Evolutionary conservation across 148 eudicot genomes (phyloP), one percentile per base, ranked within the genome.

Genomic region (Spergularia bocconei): DNA sequence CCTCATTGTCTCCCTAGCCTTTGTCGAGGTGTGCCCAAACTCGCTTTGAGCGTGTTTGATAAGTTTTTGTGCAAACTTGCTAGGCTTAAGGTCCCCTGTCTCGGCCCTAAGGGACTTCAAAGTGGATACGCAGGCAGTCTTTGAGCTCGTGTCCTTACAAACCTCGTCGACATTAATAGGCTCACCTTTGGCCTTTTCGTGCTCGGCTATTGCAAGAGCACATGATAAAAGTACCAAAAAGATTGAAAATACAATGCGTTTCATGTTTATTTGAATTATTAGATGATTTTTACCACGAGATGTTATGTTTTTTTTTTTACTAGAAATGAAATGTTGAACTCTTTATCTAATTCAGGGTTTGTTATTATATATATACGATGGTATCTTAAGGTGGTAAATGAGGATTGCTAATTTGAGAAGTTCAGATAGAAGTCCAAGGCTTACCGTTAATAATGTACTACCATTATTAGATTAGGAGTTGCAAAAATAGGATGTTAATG

Each of bases 1-100:
- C 5, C 75, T 66, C 82, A 80, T 80, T 21, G 64, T 62, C 21
- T 70, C 63, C 79, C 82, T 75, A 0, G 74, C 79, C 25, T 17
- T 55, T 10, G 15, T 70, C 5, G 82, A 21, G 12, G 79, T 63
- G 4, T 63, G 41, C 7, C 79, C 82, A 64, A 53, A 80, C 39
- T 62, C 60, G 59, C 17, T 19, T 64, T 80, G 79, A 4, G 65
- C 82, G 7, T 54, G 53, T 63, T 55, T 62, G 0, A 80, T 62
- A 17, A 75, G 65, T 48, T 69, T 70, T 33, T 75, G 71, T 5
- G 75, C 78, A 16, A 80, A 53, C 17, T 44, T 54, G 19, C 44
- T 70, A 1, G 53, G 75, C 13, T 70, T 70, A 33, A 69, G 11
- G 0, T 75, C 3, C 15, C 5, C 39, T 7, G 75, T 36, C 51